A percentile compares a stretch with the other conserved stretches of the same genome.
These are phyloP conservation scores for Rhizopogon vinicolor DNA, from an alignment of 768 basidiomycete species.

Conservation along the genomic window DNA sequence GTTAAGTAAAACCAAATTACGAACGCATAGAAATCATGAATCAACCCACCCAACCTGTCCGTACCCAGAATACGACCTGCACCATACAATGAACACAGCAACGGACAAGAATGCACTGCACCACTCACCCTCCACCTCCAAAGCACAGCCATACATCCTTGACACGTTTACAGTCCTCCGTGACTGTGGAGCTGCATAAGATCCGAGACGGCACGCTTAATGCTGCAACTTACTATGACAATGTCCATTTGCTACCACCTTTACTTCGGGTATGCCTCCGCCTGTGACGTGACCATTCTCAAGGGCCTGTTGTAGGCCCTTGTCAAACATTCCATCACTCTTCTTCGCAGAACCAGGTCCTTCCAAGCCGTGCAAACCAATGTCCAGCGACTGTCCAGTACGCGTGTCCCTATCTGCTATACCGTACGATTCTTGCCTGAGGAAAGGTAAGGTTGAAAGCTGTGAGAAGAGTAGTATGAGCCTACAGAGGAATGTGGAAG, in stretches of 20 bases:
- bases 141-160: slow-evolving; percentile 91
- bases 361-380: slow-evolving; percentile 64
- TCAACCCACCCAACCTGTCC: slow-evolving; percentile 61
- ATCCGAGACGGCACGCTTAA: neutral
- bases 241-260: slow-evolving; percentile 89
- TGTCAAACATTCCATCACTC: slow-evolving; percentile 81
- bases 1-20: slow-evolving; percentile 3
- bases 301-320: slow-evolving; percentile 66
- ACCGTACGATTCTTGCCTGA: slow-evolving; percentile 70
- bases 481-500: slow-evolving; percentile 94
- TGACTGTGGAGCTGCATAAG: slow-evolving; percentile 44
- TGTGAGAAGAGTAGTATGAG: slow-evolving; percentile 5
- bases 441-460: neutral
- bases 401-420: slow-evolving; percentile 60
- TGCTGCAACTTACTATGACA: slow-evolving; percentile 58
- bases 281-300: slow-evolving; percentile 63
- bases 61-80: slow-evolving; percentile 79
- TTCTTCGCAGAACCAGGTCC: slow-evolving; percentile 55
- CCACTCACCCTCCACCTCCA: slow-evolving; percentile 72
- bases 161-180: slow-evolving; percentile 83
- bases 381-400: slow-evolving; percentile 60
- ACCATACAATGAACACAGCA: neutral
- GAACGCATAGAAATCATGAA: slow-evolving; percentile 10
- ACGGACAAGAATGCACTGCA: neutral
- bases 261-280: slow-evolving; percentile 61